A percentile compares a stretch with the other conserved stretches of the same genome.
phyloP scores from a whole-genome alignment of 2,329 filamentous ascomycete genomes.

The Apiospora koreana region DNA sequence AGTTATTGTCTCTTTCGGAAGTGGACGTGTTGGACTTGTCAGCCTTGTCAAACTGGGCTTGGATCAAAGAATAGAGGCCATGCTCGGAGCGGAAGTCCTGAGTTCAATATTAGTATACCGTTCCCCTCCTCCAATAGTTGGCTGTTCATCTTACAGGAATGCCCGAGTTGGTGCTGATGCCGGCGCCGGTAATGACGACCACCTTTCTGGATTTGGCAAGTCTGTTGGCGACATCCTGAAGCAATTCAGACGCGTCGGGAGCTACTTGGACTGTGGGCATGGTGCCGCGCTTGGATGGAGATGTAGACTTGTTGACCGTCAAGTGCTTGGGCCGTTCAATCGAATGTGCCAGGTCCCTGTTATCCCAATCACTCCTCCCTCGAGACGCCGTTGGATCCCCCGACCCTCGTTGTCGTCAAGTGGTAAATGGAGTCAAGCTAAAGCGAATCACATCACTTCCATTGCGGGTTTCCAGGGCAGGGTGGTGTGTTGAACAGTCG shows the following conservation, averaged over 20 bases:
- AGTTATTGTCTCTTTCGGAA: slow-evolving; percentile 26
- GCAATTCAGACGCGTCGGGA: slow-evolving; percentile 49
- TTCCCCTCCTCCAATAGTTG: slow-evolving; percentile 6
- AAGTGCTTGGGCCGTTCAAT: not conserved
- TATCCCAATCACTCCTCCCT: slow-evolving; percentile 2
- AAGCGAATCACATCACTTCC: not conserved
- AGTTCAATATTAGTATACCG: slow-evolving; percentile 18
- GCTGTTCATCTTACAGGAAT: slow-evolving; percentile 60
- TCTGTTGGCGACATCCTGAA: slow-evolving; percentile 67
- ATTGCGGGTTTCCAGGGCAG: not conserved
- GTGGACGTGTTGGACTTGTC: slow-evolving; percentile 49
- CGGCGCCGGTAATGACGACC: slow-evolving; percentile 72
- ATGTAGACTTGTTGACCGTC: not conserved
- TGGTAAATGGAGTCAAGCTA: not conserved
- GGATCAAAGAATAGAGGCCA: slow-evolving; percentile 71
- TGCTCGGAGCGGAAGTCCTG: slow-evolving; percentile 74
- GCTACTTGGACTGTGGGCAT: slow-evolving; percentile 63
- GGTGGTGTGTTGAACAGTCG: not conserved
- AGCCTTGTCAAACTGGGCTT: slow-evolving; percentile 63
- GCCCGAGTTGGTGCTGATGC: slow-evolving; percentile 75
- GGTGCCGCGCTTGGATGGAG: slow-evolving; percentile 22
- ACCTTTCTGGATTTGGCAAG: slow-evolving; percentile 67
- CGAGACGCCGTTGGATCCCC: not conserved
- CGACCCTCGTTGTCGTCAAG: slow-evolving; percentile 3
- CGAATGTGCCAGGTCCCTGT: not conserved